Conservation (phyloP, 1,284 basidiomycete genomes). For the Moesziomyces globuligerus region DNA sequence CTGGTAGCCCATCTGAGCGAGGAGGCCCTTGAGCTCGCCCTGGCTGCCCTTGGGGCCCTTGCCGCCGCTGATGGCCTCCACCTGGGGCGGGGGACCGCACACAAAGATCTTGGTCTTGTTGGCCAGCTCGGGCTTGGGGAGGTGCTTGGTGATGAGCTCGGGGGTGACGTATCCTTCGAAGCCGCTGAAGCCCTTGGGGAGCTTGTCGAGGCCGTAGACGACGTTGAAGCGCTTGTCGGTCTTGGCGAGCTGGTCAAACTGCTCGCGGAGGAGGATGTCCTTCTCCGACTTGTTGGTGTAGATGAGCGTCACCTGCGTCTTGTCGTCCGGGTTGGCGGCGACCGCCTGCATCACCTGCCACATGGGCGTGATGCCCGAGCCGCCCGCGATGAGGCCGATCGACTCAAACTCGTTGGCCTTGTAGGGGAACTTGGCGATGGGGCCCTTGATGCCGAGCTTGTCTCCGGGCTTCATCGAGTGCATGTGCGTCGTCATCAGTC, state of each 20-base stretch:
- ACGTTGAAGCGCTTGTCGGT: conserved; percentile 74
- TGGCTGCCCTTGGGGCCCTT: conserved; percentile 64
- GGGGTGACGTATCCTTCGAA: conserved; percentile 72
- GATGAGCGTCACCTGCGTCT: conserved; percentile 91
- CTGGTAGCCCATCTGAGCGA: conserved; percentile 62
- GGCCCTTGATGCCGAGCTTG: conserved; percentile 82
- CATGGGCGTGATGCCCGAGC: conserved; percentile 75
- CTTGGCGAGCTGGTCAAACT: conserved; percentile 74
- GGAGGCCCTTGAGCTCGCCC: conserved; percentile 63
- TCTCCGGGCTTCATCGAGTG: conserved; percentile 78
- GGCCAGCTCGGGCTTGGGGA: conserved; percentile 74
- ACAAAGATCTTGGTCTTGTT: conserved; percentile 89
- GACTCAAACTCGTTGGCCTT: conserved; percentile 71
- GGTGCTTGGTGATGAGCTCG: conserved; percentile 78
- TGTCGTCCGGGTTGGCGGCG: conserved; percentile 76
- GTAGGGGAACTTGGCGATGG: conserved; percentile 65
- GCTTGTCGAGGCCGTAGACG: conserved; percentile 87
- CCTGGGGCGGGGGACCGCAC: conserved; percentile 73
- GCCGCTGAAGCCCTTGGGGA: conserved; percentile 74
- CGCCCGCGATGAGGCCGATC: conserved; percentile 90
- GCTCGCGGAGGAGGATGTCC: conserved; percentile 87
- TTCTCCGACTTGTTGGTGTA: conserved; percentile 89
- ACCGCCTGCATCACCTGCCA: conserved; percentile 68
- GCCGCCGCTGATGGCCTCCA: conserved; percentile 61
- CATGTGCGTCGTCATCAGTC: conserved; percentile 68